These are phyloP conservation scores for Cymbidium sinense DNA, from an alignment of 106 monocot genomes.

Conservation along the genomic window DNA sequence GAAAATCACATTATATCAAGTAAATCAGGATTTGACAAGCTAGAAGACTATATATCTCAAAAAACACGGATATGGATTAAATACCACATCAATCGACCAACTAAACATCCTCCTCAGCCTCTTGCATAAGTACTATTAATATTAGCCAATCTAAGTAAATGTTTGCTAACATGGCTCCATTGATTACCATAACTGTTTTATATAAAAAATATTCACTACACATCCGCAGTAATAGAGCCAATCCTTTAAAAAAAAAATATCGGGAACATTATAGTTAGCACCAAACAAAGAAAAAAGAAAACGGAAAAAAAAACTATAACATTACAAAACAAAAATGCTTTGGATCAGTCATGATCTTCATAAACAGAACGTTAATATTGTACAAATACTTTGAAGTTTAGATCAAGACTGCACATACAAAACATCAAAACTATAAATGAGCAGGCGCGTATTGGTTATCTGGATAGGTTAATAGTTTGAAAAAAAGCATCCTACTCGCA, in stretches of 20 bases:
- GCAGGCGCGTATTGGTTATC: neutral
- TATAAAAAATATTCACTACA: neutral
- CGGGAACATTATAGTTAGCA: neutral
- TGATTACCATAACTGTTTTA: neutral
- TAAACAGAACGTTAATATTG: neutral
- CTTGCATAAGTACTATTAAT: no score
- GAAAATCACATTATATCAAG: no score
- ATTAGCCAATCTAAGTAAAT: no score
- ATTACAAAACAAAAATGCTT: neutral
- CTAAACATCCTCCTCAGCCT: no score
- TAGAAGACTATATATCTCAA: no score
- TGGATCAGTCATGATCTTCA: neutral
- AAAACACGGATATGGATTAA: no score
- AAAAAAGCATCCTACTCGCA: neutral
- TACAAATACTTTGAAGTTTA: neutral
- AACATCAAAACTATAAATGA: neutral
- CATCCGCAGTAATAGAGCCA: neutral
- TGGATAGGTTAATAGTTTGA: neutral
- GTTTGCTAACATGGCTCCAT: no score
- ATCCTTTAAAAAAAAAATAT: neutral
- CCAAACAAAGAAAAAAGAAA: neutral
- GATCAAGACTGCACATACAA: neutral
- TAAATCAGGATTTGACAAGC: no score
- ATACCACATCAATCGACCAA: no score
- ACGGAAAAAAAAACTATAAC: neutral